phyloP scores from a whole-genome alignment of 768 basidiomycete genomes.

The Hydnomerulius pinastri region DNA sequence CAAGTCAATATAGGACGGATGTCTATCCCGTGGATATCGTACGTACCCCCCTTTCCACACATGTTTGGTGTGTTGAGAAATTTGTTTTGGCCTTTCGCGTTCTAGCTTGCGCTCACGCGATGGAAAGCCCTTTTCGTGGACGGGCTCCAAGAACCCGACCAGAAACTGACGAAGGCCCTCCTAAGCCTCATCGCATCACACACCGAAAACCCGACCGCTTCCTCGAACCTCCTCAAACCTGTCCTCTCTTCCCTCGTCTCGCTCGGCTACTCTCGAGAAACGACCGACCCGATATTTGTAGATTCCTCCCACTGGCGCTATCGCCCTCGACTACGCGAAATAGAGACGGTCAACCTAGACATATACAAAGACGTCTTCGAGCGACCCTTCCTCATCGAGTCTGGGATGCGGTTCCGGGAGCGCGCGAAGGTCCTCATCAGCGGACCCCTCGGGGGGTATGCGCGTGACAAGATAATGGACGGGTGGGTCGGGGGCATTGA shows the following conservation, averaged over 20 bases:
- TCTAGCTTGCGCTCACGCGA: conserved; percentile 86
- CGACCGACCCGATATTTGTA: too few relatives aligned
- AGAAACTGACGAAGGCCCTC: conserved; percentile 81
- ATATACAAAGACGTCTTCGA: conserved; percentile 88
- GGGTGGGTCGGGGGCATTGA: conserved; percentile 78
- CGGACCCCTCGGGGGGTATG: too few relatives aligned
- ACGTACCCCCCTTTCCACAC: not conserved
- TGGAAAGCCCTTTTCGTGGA: conserved; percentile 88
- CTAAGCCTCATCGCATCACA: conserved; percentile 76
- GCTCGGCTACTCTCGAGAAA: not conserved
- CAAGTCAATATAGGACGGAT: not conserved
- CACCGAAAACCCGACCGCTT: too few relatives aligned
- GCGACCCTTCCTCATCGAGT: conserved; percentile 74
- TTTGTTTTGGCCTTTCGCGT: too few relatives aligned
- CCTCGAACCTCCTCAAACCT: not conserved
- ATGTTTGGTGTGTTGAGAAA: too few relatives aligned
- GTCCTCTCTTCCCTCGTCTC: not conserved
- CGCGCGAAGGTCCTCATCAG: not conserved
- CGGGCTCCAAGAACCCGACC: conserved; percentile 69
- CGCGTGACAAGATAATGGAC: too few relatives aligned
- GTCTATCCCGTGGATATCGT: not conserved
- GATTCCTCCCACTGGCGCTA: too few relatives aligned
- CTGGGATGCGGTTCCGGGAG: conserved; percentile 70
- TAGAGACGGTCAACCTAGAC: conserved; percentile 81
- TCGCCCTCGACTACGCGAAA: too few relatives aligned